Percentiles rank a stretch among this genome's conserved stretches.
These are phyloP conservation scores for Cryptomeria japonica DNA, from an alignment of 75 land plant genomes.

Conservation along the genomic window DNA sequence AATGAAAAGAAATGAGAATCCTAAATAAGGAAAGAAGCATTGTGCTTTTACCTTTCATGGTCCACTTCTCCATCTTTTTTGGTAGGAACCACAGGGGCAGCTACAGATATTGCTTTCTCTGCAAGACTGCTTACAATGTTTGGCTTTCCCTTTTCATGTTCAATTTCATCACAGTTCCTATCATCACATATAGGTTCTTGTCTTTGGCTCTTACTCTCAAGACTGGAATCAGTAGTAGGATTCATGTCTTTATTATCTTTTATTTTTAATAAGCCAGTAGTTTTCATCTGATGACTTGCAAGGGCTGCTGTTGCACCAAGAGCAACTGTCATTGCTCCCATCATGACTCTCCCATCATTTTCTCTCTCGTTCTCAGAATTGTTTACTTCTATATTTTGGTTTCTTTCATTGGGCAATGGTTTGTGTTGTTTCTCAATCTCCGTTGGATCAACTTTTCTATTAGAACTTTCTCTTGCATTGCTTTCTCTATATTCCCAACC, in stretches of 20 bases:
- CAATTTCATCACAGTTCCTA: constrained; percentile 17
- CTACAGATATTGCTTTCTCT: constrained; percentile 97
- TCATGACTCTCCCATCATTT: constrained; percentile 35
- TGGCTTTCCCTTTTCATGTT: constrained; percentile 30
- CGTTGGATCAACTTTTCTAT: neutral
- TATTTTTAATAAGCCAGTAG: neutral
- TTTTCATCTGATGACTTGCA: constrained; percentile 42
- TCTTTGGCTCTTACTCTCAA: neutral
- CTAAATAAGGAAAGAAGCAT: neutral
- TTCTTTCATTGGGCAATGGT: constrained; percentile 6
- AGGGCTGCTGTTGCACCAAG: constrained; percentile 79
- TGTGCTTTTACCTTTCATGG: constrained; percentile 71
- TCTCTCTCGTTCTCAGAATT: neutral
- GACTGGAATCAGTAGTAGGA: neutral
- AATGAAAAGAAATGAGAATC: constrained; percentile 1
- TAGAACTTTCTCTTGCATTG: neutral
- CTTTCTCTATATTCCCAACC: neutral
- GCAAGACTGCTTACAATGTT: constrained; percentile 78
- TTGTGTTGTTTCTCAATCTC: constrained; percentile 4
- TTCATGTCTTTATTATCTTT: neutral
- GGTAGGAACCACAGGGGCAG: constrained; percentile 91
- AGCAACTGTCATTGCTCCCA: constrained; percentile 93
- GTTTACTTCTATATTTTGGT: constrained; percentile 8
- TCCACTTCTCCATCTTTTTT: constrained; percentile 90
- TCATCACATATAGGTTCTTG: constrained; percentile 4